These are phyloP conservation scores for Sugiyamaella valdiviana DNA, from an alignment of 805 yeast genomes.

Conservation along the genomic window DNA sequence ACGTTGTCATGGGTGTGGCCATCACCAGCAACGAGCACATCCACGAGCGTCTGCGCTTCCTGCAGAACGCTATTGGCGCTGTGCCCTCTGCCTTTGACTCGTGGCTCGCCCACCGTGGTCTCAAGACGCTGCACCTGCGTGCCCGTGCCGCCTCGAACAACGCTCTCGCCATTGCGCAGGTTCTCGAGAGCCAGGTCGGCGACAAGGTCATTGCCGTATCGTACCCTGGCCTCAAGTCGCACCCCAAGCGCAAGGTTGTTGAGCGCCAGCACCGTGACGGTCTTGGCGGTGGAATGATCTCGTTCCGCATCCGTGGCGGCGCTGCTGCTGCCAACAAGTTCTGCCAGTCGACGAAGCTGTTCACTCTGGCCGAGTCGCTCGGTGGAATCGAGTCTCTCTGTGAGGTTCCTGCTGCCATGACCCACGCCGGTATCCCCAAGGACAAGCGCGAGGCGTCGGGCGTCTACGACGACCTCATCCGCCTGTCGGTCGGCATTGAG, in stretches of 20 bases:
- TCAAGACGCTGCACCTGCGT: slow-evolving; percentile 79
- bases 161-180: slow-evolving; percentile 67
- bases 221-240: slow-evolving; percentile 75
- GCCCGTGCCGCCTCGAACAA: slow-evolving; percentile 59
- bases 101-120: slow-evolving; percentile 90
- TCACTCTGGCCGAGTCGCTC: slow-evolving; percentile 82
- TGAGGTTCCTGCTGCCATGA: slow-evolving; percentile 88
- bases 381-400: slow-evolving; percentile 84
- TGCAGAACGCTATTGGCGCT: slow-evolving; percentile 85
- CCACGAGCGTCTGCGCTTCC: slow-evolving; percentile 60
- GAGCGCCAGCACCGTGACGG: slow-evolving; percentile 72
- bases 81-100: slow-evolving; percentile 86
- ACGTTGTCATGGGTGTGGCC: slow-evolving; percentile 80
- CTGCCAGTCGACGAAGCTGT: slow-evolving; percentile 65
- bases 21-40: slow-evolving; percentile 59
- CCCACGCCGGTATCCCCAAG: slow-evolving; percentile 84
- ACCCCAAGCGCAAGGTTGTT: slow-evolving; percentile 58
- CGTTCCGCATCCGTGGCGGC: slow-evolving; percentile 81
- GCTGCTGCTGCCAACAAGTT: slow-evolving; percentile 68
- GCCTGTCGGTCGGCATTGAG: slow-evolving; percentile 84
- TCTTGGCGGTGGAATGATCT: slow-evolving; percentile 88
- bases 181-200: slow-evolving; percentile 35
- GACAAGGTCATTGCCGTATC: slow-evolving; percentile 59
- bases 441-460: slow-evolving; percentile 73
- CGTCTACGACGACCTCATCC: slow-evolving; percentile 72